Evolutionary conservation across 2,329 filamentous ascomycete species (phyloP), one percentile per base, ranked within the genome.

Genomic region (Trichoderma cornu-damae): DNA sequence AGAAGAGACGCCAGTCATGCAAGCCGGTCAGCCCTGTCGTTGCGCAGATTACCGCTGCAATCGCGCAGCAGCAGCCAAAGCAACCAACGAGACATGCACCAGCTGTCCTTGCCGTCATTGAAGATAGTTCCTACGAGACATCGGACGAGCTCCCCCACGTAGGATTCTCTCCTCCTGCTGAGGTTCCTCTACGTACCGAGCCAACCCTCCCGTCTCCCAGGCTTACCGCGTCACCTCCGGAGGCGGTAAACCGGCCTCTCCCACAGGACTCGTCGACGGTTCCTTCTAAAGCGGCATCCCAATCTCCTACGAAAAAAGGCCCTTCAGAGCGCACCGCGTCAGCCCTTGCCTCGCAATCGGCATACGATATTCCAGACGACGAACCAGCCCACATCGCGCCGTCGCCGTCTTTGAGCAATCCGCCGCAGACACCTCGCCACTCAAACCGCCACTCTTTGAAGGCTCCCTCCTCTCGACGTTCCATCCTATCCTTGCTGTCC

Each of bases 401-500:
- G 20, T 53, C 57, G 24, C 61, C 62, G 14, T 35, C 57, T 4
- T n/a, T 37, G 14, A 22, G 40, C 30, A 58, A 49, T 9, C 67
- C 63, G 7, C 69, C 69, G 1, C 64, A 61, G 38, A 69, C 68
- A 4, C 67, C 65, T 22, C 60, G 66, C 2, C 65, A 62, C 3
- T 61, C 62, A 4, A 57, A 64, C 44, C 64, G 62, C 47, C 64
- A 53, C 44, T 62, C 69, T 20, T 37, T 35, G 49, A 64, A 59
- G 9, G 62, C 61, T 6, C 65, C 71, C 1, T 70, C 68, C 3
- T 68, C 69, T 46, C 67, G 65, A 24, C 68, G 65, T 57, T 72
- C 75, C 44, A 68, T 79, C 50, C 67, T 77, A 43, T 77, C 76
- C 22, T 71, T 79, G 57, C 63, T 77, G 9, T 71, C 75, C 6